Base-by-base conservation (phyloP, 768 basidiomycete species). In the Auriscalpium orientale region DNA sequence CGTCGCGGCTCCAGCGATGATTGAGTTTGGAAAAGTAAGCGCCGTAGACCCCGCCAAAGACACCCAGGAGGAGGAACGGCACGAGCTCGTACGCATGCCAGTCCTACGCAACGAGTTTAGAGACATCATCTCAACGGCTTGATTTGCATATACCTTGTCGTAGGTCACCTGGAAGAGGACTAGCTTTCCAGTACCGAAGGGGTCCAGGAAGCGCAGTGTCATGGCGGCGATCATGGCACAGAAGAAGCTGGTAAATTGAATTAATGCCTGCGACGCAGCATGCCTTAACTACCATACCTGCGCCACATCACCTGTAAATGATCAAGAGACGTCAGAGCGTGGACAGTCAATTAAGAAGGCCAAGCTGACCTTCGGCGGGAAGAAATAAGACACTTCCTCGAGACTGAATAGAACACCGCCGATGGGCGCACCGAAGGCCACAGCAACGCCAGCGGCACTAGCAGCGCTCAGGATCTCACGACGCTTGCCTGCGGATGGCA, bases 191-290 rank as follows among this genome's bases (percentile, higher is more conserved):
- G 91, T 95, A 13, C 92, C 90, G 65, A 98, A 98, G 0, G 97
- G 97, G 69, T 99, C 89, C 37, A 98, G 83, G 57, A 95, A 87
- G 71, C 85, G 81, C 46, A 99, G 75, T 0, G 95, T 95, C 63
- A 98, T 87, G 1, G 95, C 95, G 2, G 97, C 97, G 61, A 98
- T 91, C 80, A 98, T 85, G 2, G 97, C 97, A 66, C 97, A 98
- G 70, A 99, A 95, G 73, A 99, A 99, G 65, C 92, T 95, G 67
- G 15, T 66, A 53, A 56, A 66, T n/a, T 44, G 40, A 16, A 49
- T 20, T 71, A 74, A 64, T 73, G 74, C 21, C 66, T 73, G 46
- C 47, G 2, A 16, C 21, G n/a, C 22, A 20, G 11, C 22, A 34
- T 16, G 16, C 3, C 20, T 13, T 45, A 8, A 49, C 49, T 13